These are phyloP conservation scores for Tulasnella sp. DNA, from an alignment of 768 basidiomycete species.

Conservation along the genomic window DNA sequence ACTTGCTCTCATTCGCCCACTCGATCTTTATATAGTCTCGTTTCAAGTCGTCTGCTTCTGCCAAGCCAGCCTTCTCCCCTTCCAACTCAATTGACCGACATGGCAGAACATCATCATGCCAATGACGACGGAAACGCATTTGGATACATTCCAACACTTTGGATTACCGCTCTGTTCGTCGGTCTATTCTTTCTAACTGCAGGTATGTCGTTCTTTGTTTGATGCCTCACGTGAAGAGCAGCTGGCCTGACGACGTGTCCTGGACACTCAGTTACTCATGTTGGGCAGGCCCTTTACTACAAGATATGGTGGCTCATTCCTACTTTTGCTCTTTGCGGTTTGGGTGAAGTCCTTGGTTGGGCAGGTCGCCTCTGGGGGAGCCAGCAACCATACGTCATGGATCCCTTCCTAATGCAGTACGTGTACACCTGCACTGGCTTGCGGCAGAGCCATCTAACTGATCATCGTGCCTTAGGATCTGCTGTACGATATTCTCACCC, in stretches of 20 bases:
- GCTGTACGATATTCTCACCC: conserved; percentile 25
- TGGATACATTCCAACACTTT: conserved; percentile 49
- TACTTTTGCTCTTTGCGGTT: conserved; percentile 31
- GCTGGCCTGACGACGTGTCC: background rate
- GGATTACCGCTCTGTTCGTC: conserved; percentile 48
- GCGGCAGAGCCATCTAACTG: background rate
- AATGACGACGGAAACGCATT: conserved; percentile 43
- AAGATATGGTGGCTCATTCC: conserved; percentile 33
- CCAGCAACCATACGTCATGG: conserved; percentile 18
- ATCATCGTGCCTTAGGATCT: background rate
- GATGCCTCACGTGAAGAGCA: background rate
- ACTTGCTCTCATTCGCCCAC: too few species aligned
- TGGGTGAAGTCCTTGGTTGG: conserved; percentile 34
- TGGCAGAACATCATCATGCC: background rate
- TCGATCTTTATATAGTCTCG: too few species aligned
- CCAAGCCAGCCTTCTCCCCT: too few species aligned
- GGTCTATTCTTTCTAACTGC: conserved; percentile 44
- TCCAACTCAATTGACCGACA: background rate
- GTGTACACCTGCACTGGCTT: background rate
- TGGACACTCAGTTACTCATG: conserved; percentile 16
- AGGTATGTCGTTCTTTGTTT: background rate
- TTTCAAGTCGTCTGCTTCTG: too few species aligned
- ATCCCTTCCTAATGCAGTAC: conserved; percentile 34
- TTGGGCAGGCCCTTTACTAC: conserved; percentile 17
- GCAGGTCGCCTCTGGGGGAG: conserved; percentile 26